phyloP scores from a whole-genome alignment of 257 asterid species.

The Anisodus acutangulus region DNA sequence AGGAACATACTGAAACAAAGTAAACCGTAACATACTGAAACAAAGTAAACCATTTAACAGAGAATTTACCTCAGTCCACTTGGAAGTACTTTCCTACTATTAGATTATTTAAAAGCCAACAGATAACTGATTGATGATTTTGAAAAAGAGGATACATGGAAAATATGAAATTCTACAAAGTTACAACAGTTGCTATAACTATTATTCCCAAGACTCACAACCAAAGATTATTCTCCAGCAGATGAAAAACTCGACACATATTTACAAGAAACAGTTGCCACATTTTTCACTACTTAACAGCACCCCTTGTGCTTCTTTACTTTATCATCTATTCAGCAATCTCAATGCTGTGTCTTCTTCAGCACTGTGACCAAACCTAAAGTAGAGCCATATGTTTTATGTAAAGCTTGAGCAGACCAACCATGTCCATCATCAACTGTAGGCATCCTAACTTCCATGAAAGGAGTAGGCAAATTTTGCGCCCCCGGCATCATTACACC shows the following conservation, averaged over 20 bases:
- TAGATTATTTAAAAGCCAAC: not conserved
- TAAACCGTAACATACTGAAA: too few relatives aligned
- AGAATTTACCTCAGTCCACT: not conserved
- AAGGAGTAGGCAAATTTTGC: slow-evolving; percentile 48
- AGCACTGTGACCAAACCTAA: slow-evolving; percentile 64
- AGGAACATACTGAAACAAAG: too few relatives aligned
- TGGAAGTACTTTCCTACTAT: not conserved
- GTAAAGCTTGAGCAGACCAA: slow-evolving; percentile 83
- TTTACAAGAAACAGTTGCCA: not conserved
- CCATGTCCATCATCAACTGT: slow-evolving; percentile 85
- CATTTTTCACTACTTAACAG: not conserved
- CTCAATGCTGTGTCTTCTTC: slow-evolving; percentile 54
- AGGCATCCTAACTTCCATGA: slow-evolving; percentile 88
- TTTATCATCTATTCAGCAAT: not conserved
- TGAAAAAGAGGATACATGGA: not conserved
- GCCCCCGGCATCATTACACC: slow-evolving; percentile 60
- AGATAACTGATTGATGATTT: not conserved
- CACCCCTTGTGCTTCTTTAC: not conserved
- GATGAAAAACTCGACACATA: not conserved
- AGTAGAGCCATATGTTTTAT: slow-evolving; percentile 57
- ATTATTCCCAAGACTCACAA: slow-evolving; percentile 6
- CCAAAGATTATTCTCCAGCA: slow-evolving; percentile 15
- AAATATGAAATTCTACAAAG: not conserved
- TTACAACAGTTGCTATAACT: not conserved
- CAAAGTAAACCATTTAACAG: not conserved